Conservation (phyloP, 352 stramenopile species). For the Lagenidium giganteum region DNA sequence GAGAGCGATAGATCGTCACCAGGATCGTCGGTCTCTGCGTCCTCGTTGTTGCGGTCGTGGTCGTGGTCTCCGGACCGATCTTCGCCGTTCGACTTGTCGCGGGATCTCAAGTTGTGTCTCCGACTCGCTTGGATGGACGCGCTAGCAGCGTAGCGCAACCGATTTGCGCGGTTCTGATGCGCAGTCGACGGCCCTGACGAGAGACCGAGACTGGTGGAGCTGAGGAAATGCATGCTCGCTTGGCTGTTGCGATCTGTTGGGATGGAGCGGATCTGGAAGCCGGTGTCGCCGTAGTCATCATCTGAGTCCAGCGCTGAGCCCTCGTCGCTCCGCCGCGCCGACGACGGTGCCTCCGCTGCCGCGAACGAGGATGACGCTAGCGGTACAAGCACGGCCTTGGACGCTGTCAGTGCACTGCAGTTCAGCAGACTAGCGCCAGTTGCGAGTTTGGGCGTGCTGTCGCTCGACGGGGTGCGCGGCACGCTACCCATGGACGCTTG, state of each 20-base stretch:
- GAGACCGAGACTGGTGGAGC: constrained; percentile 14
- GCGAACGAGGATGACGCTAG: constrained; percentile 8
- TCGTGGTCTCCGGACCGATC: neutral
- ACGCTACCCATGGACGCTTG: constrained; percentile 14
- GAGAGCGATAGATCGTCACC: no score
- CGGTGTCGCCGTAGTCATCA: neutral
- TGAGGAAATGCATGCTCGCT: constrained; percentile 19
- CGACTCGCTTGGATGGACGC: no score
- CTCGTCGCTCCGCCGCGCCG: neutral
- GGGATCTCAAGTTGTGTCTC: no score
- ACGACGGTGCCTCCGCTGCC: neutral
- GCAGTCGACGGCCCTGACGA: no score
- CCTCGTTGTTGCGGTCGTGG: neutral
- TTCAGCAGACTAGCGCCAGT: no score
- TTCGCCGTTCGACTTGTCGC: no score
- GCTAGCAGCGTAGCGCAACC: neutral
- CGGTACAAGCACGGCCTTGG: constrained; percentile 7
- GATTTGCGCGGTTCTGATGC: no score
- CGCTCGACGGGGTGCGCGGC: constrained; percentile 8
- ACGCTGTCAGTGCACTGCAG: no score
- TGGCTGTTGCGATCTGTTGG: neutral
- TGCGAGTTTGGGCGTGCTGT: no score
- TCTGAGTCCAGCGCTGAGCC: neutral
- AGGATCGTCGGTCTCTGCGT: neutral
- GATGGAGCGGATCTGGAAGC: constrained; percentile 13